Evolutionary conservation across 2,329 filamentous ascomycete species (phyloP), one percentile per base, ranked within the genome.

Genomic region (Aspergillus fumigatus): DNA sequence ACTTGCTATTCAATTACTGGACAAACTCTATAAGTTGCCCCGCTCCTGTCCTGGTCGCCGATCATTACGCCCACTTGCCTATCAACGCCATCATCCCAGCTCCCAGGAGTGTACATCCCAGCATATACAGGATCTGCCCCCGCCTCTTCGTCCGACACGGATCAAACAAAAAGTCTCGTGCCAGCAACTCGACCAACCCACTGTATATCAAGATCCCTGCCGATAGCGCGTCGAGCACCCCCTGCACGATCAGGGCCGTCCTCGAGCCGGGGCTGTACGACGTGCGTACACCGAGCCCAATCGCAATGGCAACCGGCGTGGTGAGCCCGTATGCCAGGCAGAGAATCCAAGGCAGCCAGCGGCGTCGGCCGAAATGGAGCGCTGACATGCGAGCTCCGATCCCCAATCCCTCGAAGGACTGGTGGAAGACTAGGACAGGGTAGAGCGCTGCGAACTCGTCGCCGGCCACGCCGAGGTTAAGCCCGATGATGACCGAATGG

Each of bases 401-500:
- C 69, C 84, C 84, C 0, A 87, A 78, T 51, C 84, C 84, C 62
- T 87, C 84, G 56, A 86, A 87, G 10, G 81, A 79, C 65, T 87
- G 84, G 62, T 87, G 84, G 72, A 87, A 86, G 54, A 85, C 79
- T 1, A 87, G 75, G 41, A 86, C 84, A 2, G 81, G 79, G 66
- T 85, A 84, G 1, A 86, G 75, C 0, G 82, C 80, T 32, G 73
- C 69, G 70, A 86, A 86, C 49, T 85, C 83, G 0, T 78, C 70
- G 25, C 82, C 80, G 0, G 80, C 77, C n/a, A 84, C 82, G 8
- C 82, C 84, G 9, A 87, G 74, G 53, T 84, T 86, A 53, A 87
- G 76, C 1, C 84, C 84, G 58, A 86, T 85, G 67, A 87, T 84
- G 50, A 86, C 79, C 3, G 80, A 84, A 72, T 87, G 84, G 72